Evolutionary conservation across 164 flowering plant species (phyloP).

Genomic region (Aristolochia contorta): DNA sequence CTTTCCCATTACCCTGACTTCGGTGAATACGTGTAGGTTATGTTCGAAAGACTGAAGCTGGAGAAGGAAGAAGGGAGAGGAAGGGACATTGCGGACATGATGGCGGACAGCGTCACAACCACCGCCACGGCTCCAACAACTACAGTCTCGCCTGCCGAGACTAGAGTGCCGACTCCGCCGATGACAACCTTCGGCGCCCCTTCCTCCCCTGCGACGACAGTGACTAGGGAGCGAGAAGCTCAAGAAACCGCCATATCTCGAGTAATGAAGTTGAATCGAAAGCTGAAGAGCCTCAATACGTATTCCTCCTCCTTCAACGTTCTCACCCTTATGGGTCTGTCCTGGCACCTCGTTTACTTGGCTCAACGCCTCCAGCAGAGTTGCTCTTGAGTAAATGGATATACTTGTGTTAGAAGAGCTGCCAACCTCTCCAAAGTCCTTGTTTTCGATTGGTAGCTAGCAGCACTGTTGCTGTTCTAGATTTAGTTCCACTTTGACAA

Average conservation of each 20-base stretch:
- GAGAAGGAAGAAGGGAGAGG: conserved; percentile 87
- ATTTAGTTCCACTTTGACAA: background rate
- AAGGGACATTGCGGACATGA: conserved; percentile 14
- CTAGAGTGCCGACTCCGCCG: background rate
- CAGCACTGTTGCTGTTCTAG: background rate
- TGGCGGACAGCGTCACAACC: background rate
- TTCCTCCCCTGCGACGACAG: background rate
- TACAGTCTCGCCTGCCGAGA: background rate
- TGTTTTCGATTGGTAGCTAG: too few relatives aligned
- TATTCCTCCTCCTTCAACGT: conserved; percentile 49
- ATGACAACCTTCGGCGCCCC: background rate
- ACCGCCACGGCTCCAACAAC: background rate
- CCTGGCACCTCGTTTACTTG: conserved; percentile 53
- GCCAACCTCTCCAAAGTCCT: too few relatives aligned
- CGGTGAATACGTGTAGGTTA: conserved; percentile 29
- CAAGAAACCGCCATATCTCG: conserved; percentile 3
- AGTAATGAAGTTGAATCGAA: conserved; percentile 11
- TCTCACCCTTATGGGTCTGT: conserved; percentile 42
- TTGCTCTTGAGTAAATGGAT: background rate
- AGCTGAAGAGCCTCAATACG: conserved; percentile 44
- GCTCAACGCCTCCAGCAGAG: conserved; percentile 15
- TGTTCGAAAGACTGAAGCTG: conserved; percentile 64
- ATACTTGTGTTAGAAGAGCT: too few relatives aligned
- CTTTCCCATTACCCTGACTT: background rate
- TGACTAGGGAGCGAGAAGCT: conserved; percentile 3